Evolutionary conservation across 2,329 filamentous ascomycete species (phyloP).

Genomic region (Orbilia javanica): DNA sequence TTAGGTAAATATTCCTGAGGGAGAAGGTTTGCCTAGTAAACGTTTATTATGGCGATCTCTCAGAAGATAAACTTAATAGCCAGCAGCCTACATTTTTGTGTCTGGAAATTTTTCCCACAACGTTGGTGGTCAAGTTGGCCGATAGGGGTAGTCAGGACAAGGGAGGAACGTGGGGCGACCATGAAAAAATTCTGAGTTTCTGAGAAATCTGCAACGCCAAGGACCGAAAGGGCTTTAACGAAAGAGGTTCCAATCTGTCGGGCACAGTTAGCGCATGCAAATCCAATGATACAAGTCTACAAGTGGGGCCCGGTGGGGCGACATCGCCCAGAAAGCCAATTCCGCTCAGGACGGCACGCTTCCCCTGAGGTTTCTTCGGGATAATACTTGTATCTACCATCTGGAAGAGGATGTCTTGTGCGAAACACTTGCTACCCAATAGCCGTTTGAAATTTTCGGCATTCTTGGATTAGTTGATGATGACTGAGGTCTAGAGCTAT

Average conservation of each 20-base stretch:
- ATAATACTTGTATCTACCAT: conserved; percentile 45
- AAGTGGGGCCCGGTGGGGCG: conserved; percentile 20
- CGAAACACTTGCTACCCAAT: conserved; percentile 57
- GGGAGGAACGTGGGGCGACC: conserved; percentile 8
- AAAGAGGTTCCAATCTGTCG: conserved; percentile 55
- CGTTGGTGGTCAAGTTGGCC: conserved; percentile 1
- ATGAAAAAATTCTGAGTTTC: conserved; percentile 21
- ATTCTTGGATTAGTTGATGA: conserved; percentile 33
- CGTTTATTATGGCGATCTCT: conserved; percentile 44
- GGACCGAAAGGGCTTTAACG: conserved; percentile 46
- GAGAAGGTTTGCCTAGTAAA: conserved; percentile 25
- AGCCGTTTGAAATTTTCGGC: conserved; percentile 28
- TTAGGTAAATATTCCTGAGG: background rate
- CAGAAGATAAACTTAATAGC: background rate
- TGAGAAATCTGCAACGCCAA: conserved; percentile 34
- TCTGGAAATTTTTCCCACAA: background rate
- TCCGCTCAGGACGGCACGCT: conserved; percentile 33
- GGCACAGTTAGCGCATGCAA: conserved; percentile 29
- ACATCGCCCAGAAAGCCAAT: conserved; percentile 24
- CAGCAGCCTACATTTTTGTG: conserved; percentile 5
- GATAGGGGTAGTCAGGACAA: conserved; percentile 23
- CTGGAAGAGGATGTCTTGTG: conserved; percentile 8
- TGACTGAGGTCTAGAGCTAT: conserved; percentile 19
- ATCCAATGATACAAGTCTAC: conserved; percentile 44
- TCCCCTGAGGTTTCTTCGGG: conserved; percentile 37